phyloP scores from a whole-genome alignment of 768 basidiomycete species.

The Auricularia sp. region DNA sequence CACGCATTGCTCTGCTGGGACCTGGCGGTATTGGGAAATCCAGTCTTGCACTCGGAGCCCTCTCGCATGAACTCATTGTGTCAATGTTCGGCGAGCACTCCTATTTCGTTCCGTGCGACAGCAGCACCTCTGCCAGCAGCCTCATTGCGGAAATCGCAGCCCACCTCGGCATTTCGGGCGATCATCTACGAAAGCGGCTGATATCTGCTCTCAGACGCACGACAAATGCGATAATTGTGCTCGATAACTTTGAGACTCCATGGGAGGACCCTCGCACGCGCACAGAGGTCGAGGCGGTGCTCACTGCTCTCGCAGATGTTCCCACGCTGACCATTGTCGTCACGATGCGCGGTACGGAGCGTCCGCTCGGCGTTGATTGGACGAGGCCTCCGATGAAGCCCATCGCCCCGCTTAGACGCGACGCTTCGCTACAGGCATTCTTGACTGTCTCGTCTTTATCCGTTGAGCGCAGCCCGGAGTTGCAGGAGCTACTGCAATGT shows the following conservation, averaged over 20 bases:
- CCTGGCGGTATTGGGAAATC: not conserved
- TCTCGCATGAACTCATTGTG: not conserved
- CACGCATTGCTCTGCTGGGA: not conserved
- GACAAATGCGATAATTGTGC: constrained; percentile 17
- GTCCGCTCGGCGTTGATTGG: constrained; percentile 5
- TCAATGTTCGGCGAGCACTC: not conserved
- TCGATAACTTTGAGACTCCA: constrained; percentile 34
- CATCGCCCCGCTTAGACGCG: constrained; percentile 5
- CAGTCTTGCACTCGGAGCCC: not conserved
- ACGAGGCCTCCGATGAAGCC: not conserved
- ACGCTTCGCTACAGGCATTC: constrained; percentile 16
- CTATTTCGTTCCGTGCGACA: not conserved
- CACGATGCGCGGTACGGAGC: constrained; percentile 22
- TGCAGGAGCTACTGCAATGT: constrained; percentile 15
- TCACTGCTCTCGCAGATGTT: constrained; percentile 17
- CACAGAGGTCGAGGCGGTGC: constrained; percentile 17
- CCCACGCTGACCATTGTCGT: constrained; percentile 22
- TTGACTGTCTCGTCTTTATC: constrained; percentile 14
- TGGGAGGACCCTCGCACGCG: constrained; percentile 22
- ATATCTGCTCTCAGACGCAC: not conserved
- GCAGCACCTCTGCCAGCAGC: not conserved
- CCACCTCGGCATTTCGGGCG: not conserved
- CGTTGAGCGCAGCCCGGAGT: constrained; percentile 15
- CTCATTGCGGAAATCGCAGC: not conserved
- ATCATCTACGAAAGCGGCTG: not conserved